Base-by-base conservation (phyloP, 2,329 filamentous ascomycete genomes). In the Cephalotrichum gorgonifer region DNA sequence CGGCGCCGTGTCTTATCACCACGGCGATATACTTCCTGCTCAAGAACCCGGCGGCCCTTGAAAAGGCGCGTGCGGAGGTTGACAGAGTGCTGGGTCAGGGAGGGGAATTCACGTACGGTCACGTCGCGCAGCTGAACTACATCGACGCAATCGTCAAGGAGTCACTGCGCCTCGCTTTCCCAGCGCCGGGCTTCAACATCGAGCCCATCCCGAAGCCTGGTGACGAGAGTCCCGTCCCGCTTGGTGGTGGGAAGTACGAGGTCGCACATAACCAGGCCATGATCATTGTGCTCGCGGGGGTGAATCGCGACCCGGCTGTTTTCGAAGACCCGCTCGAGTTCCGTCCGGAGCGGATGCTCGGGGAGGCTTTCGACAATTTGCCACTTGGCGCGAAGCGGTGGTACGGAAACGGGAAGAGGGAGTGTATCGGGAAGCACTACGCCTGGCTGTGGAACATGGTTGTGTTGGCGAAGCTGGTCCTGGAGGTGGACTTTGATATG, bases 261-360 rank as follows among this genome's bases (percentile, higher is more conserved):
- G 61, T 88, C 23, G 60, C 67, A 9, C 72, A 73, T 48, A 72
- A 71, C 3, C 73, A 83, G 49, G 51, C 67, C 0, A 62, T 83
- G 22, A 52, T 68, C 0, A 56, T 73, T 8, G 56, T 84, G 1
- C 58, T 86, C 1, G 61, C 69, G 28, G 71, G 73, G 39, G 62
- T 77, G 3, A 83, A 88, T 35, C 60, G 73, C 0, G 84, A 88
- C 56, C 80, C 79, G 0, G 65, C 65, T 2, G 76, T 86, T 0
- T 88, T 71, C 44, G 85, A 85, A 1, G 72, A 76, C 0, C 81
- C 85, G 51, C 81, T 82, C 1, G 74, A 79, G 20, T 89, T 86
- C 65, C 73, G 71, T 48, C 85, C 85, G 0, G 72, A 74, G 60
- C 64, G 73, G 22, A 75, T 76, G 72, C 60, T 71, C 54, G 71